Percentiles rank a stretch among this genome's conserved stretches.
phyloP scores from a whole-genome alignment of 441 rosid genomes.

The Adansonia gregorii region DNA sequence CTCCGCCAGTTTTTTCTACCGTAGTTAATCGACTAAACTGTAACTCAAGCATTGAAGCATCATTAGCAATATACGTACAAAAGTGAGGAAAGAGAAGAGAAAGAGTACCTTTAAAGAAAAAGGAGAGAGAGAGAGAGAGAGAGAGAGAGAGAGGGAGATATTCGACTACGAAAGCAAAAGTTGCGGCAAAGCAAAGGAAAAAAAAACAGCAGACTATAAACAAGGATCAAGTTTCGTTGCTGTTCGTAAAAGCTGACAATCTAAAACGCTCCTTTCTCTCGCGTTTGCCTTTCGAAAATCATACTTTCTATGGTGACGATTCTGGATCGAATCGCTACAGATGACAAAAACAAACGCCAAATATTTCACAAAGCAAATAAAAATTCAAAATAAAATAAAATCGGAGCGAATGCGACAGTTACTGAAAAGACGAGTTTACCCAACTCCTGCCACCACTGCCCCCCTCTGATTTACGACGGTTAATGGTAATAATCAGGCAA shows the following conservation, averaged over 20 bases:
- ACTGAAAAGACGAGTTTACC: slow-evolving; percentile 34
- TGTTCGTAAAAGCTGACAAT: slow-evolving; percentile 3
- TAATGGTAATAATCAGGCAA: neutral
- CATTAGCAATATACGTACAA: neutral
- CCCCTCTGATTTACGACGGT: slow-evolving; percentile 13
- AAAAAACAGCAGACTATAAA: neutral
- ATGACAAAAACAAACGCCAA: neutral
- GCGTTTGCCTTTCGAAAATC: slow-evolving; percentile 24
- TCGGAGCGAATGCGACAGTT: slow-evolving; percentile 37
- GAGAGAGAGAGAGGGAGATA: neutral
- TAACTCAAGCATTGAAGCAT: slow-evolving; percentile 17
- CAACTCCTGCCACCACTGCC: neutral
- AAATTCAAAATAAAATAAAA: neutral
- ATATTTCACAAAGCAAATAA: neutral
- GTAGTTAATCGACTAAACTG: neutral
- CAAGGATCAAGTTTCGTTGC: neutral
- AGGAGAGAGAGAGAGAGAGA: slow-evolving; percentile 10
- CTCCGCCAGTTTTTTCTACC: neutral
- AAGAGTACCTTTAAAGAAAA: slow-evolving; percentile 24
- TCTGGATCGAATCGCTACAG: neutral
- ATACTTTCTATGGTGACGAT: slow-evolving; percentile 35
- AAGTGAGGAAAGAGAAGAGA: neutral
- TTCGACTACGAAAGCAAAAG: slow-evolving; percentile 13
- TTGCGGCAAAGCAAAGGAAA: slow-evolving; percentile 24
- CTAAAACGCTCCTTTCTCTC: neutral